A percentile compares a stretch with the other conserved stretches of the same genome.
phyloP scores from a whole-genome alignment of 2,329 filamentous ascomycete genomes.

The Arthrobotrys pseudoclavata region DNA sequence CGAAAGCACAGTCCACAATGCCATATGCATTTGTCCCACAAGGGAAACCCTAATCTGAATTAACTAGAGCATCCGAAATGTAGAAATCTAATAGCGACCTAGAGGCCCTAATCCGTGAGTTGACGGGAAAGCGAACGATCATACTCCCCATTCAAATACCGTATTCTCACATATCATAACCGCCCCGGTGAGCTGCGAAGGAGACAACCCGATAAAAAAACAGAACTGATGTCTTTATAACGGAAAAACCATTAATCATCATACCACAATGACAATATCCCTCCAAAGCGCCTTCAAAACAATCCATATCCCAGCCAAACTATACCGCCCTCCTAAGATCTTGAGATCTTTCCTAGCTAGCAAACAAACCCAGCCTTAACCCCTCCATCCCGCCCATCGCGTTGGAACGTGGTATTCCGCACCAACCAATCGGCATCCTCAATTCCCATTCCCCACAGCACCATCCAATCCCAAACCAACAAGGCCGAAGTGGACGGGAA shows the following conservation, averaged over 20 bases:
- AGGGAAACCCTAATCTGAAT: no score
- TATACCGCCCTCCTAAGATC: neutral
- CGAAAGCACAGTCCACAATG: no score
- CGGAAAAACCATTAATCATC: neutral
- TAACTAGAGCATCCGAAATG: no score
- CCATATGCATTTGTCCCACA: no score
- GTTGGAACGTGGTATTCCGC: constrained; percentile 27
- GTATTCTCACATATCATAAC: no score
- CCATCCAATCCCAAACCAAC: neutral
- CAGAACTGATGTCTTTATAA: no score
- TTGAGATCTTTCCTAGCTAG: neutral
- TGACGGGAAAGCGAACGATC: neutral
- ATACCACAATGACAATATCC: neutral
- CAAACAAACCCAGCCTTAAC: neutral
- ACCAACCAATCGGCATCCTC: constrained; percentile 15
- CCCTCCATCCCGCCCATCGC: neutral
- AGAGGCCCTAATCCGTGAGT: neutral
- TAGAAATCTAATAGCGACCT: neutral
- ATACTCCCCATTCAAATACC: no score
- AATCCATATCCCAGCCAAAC: neutral
- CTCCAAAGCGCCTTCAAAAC: neutral
- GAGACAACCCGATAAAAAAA: no score
- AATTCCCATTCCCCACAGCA: constrained; percentile 2
- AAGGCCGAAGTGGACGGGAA: neutral
- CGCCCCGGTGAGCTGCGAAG: no score